Base-by-base conservation (phyloP, 371 early-diverging fungal species). In the Gilbertella persicaria region DNA sequence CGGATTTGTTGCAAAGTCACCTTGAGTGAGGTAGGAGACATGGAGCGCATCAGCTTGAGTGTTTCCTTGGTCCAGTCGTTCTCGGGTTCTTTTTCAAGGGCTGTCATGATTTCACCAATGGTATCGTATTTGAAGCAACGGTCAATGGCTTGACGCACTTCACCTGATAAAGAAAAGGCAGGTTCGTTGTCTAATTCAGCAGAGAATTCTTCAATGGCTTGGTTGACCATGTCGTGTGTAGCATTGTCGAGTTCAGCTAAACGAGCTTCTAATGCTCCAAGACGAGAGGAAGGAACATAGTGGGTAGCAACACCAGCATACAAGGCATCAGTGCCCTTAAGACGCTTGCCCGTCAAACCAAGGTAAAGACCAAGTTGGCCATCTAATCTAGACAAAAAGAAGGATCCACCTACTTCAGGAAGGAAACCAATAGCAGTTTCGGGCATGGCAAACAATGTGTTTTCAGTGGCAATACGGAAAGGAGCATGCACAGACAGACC, bases 381-480 rank as follows among this genome's bases (percentile, higher is more conserved):
- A 65, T 98, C 98, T 58, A 98, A 65, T 14, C 97, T 79, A 16
- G 98, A 86, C 53, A 98, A 73, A 71, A 97, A 96, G 85, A 96
- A 97, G 23, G 91, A 85, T 6, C 93, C 96, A 30, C 97, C 98
- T 0, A 98, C 97, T 58, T 98, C 99, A 6, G 98, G 97, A 58
- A 95, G 90, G 50, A 97, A 82, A 7, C 99, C 98, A 58, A 98
- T 98, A 53, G 80, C 85, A 5, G 95, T 93, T 70, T 97, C 97
- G 12, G 95, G 96, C 97, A 98, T 97, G 42, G 96, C 92, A 62
- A 96, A 92, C 49, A 92, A 53, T 0, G 97, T 92, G 33, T 89
- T 87, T 67, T 99, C 98, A 12, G 96, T 97, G 5, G 94, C 97
- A 44, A 98, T 88, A 39, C 97, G 82, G 86, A 98, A 96, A 20